Conservation (phyloP, 192 early-diverging fungal species). For the Coemansia aciculifera region DNA sequence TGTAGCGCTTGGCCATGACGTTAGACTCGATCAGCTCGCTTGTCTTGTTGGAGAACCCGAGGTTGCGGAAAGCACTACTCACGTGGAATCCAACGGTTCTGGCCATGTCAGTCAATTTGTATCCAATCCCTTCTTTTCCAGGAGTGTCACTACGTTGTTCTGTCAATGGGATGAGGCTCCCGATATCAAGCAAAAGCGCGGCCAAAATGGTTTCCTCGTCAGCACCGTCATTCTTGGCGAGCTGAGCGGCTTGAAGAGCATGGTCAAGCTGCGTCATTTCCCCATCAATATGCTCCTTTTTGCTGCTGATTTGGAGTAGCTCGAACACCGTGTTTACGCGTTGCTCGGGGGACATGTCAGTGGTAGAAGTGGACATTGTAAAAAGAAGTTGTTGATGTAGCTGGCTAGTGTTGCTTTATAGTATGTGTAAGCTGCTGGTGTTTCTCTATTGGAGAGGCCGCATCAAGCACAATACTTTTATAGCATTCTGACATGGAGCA, state of each 20-base stretch:
- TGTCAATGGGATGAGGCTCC: too few species aligned
- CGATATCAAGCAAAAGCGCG: conserved; percentile 58
- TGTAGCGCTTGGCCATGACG: conserved; percentile 59
- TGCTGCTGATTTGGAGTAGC: conserved; percentile 53
- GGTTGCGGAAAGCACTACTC: too few species aligned
- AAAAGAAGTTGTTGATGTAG: not conserved
- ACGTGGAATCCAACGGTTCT: too few species aligned
- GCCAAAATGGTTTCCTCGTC: conserved; percentile 57
- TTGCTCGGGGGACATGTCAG: not conserved
- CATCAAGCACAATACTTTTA: not conserved
- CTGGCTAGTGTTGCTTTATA: not conserved
- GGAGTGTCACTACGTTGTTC: too few species aligned
- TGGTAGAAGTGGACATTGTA: not conserved
- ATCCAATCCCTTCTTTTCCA: too few species aligned
- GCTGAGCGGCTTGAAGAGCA: conserved; percentile 55
- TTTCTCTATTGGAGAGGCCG: not conserved
- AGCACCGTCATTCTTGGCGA: conserved; percentile 41
- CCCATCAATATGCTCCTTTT: conserved; percentile 59
- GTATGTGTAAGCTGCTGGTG: not conserved
- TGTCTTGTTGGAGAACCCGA: conserved; percentile 58
- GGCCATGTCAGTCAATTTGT: too few species aligned
- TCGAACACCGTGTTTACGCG: conserved; percentile 46
- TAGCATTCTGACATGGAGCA: not conserved
- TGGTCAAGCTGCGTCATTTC: conserved; percentile 61
- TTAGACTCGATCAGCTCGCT: conserved; percentile 58